Evolutionary conservation across 2,329 filamentous ascomycete genomes (phyloP).

Genomic region (Chaetomium olivaceum): DNA sequence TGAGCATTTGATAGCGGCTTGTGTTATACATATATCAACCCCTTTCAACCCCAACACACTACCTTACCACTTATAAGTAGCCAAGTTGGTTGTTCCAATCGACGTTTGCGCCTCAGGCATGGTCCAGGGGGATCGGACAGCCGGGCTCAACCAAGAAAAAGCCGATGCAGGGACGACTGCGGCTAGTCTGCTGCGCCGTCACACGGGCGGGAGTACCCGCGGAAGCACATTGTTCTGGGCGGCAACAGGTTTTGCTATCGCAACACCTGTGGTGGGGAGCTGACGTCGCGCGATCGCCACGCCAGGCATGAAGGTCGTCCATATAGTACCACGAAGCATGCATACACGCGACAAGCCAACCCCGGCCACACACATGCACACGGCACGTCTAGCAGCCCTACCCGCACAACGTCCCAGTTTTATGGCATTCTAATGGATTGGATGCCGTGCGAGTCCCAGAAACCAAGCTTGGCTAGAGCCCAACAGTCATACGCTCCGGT

Average conservation of each 20-base stretch:
- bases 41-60: background rate
- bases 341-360: background rate
- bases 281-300: background rate
- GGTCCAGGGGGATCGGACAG: background rate
- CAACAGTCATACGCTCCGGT: background rate
- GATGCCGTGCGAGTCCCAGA: background rate
- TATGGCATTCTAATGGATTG: background rate
- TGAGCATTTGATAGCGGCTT: background rate
- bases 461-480: background rate
- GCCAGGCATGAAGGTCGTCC: background rate
- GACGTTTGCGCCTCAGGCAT: background rate
- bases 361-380: background rate
- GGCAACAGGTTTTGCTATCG: background rate
- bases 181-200: background rate
- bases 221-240: background rate
- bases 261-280: background rate
- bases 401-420: background rate
- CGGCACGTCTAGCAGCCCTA: conserved; percentile 8
- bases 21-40: background rate
- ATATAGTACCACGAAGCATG: background rate
- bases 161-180: background rate
- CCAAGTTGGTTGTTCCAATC: background rate
- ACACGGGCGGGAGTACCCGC: background rate
- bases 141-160: background rate
- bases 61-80: background rate